Evolutionary conservation across 179 eudicot species (phyloP).

Genomic region (Actinidia arguta): DNA sequence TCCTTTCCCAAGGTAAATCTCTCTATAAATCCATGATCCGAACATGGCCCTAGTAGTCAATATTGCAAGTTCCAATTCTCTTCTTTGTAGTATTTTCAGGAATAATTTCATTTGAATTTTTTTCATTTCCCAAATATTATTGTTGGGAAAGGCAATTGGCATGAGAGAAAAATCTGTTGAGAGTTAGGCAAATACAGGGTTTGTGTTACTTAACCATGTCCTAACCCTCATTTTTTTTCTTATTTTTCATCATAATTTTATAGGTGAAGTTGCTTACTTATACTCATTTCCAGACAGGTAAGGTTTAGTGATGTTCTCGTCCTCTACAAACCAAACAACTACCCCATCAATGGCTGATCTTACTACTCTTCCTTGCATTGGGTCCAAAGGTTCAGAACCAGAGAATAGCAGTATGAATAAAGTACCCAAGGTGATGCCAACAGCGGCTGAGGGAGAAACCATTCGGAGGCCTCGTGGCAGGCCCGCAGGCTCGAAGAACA

Average conservation of each 20-base stretch:
- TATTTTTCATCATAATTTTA: constrained; percentile 17
- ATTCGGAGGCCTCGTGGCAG: constrained; percentile 30
- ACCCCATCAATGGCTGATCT: constrained; percentile 17
- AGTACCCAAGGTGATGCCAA: background rate
- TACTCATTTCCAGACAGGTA: background rate
- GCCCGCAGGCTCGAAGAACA: constrained; percentile 35
- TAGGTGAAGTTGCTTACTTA: constrained; percentile 9
- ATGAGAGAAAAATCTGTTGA: constrained; percentile 37
- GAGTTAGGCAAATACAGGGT: constrained; percentile 27
- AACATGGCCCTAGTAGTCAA: too few species aligned
- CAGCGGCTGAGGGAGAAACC: constrained; percentile 7
- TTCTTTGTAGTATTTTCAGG: too few species aligned
- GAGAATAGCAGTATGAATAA: background rate
- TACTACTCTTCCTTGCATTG: background rate
- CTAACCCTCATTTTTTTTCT: constrained; percentile 27
- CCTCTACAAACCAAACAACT: background rate
- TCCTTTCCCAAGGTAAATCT: too few species aligned
- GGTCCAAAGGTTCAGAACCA: background rate
- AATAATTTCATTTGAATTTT: too few species aligned
- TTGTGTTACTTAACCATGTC: constrained; percentile 35
- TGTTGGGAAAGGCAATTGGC: constrained; percentile 41
- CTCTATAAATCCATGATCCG: too few species aligned
- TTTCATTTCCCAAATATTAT: background rate
- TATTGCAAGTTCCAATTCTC: too few species aligned
- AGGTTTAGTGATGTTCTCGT: background rate